Percentiles rank a stretch among this genome's conserved stretches.
Conservation (phyloP, 164 flowering plant genomes). For the Piper longum region DNA sequence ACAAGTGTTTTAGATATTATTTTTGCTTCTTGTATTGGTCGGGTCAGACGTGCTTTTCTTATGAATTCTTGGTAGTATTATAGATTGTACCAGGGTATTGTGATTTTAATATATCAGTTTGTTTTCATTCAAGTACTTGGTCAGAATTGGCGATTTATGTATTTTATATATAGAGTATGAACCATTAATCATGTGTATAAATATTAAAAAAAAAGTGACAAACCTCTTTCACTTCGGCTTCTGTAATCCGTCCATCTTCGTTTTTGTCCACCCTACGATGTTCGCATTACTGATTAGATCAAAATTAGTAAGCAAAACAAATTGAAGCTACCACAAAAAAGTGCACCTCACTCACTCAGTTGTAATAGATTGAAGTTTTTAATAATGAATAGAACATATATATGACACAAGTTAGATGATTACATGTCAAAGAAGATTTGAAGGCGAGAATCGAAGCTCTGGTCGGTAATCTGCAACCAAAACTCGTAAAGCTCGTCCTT, state of each 20-base stretch:
- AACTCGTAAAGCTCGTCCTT: conserved; percentile 80
- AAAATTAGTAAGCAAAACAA: too few species aligned
- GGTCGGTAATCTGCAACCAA: conserved; percentile 84
- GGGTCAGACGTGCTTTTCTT: background rate
- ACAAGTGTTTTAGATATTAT: background rate
- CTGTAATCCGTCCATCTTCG: conserved; percentile 81
- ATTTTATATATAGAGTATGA: background rate
- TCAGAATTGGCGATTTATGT: too few species aligned
- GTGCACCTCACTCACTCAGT: too few species aligned
- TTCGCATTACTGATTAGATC: background rate
- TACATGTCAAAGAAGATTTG: conserved; percentile 99
- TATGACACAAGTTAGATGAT: background rate
- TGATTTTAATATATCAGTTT: too few species aligned
- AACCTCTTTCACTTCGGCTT: conserved; percentile 95
- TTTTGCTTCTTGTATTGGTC: too few species aligned
- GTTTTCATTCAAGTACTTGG: too few species aligned
- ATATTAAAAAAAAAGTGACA: background rate
- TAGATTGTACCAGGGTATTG: background rate
- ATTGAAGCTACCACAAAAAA: too few species aligned
- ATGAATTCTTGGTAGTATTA: background rate
- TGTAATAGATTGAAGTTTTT: background rate
- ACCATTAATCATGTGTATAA: background rate
- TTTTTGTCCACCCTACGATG: conserved; percentile 86
- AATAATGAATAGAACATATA: background rate
- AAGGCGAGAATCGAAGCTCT: conserved; percentile 98